Conservation (phyloP, 2,329 filamentous ascomycete species). For the Aureobasidium sp. region DNA sequence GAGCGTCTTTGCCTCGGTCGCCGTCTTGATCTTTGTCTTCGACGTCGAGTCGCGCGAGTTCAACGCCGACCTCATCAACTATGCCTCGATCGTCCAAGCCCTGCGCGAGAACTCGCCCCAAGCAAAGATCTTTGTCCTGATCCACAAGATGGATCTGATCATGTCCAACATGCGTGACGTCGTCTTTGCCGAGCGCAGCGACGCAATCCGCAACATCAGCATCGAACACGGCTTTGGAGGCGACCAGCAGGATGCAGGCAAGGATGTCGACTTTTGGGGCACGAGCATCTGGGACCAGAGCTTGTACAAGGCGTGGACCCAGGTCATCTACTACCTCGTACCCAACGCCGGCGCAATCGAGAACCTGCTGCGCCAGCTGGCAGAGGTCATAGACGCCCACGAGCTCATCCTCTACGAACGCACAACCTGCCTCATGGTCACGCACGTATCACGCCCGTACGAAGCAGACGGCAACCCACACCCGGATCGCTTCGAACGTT, state of each 20-base stretch:
- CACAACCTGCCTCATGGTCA: conserved; percentile 94
- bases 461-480: conserved; percentile 70
- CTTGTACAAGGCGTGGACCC: conserved; percentile 95
- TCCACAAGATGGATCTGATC: conserved; percentile 98
- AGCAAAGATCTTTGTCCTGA: conserved; percentile 84
- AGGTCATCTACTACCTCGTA: conserved; percentile 96
- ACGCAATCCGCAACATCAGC: conserved; percentile 67
- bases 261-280: conserved; percentile 69
- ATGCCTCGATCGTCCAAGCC: conserved; percentile 81
- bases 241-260: conserved; percentile 21
- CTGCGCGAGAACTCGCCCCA: conserved; percentile 72
- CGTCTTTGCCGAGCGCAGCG: conserved; percentile 76
- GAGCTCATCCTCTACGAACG: conserved; percentile 93
- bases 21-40: conserved; percentile 97
- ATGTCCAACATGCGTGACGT: conserved; percentile 67
- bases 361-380: conserved; percentile 70
- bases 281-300: conserved; percentile 99
- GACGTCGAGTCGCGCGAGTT: conserved; percentile 96
- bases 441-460: conserved; percentile 69
- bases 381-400: conserved; percentile 79
- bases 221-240: conserved; percentile 48
- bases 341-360: conserved; percentile 87
- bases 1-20: conserved; percentile 94
- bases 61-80: conserved; percentile 84
- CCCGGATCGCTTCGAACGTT: conserved; percentile 84